Percentiles rank a stretch among this genome's conserved stretches.
These are phyloP conservation scores for Penstemon davidsonii DNA, from an alignment of 257 asterid genomes.

Conservation along the genomic window DNA sequence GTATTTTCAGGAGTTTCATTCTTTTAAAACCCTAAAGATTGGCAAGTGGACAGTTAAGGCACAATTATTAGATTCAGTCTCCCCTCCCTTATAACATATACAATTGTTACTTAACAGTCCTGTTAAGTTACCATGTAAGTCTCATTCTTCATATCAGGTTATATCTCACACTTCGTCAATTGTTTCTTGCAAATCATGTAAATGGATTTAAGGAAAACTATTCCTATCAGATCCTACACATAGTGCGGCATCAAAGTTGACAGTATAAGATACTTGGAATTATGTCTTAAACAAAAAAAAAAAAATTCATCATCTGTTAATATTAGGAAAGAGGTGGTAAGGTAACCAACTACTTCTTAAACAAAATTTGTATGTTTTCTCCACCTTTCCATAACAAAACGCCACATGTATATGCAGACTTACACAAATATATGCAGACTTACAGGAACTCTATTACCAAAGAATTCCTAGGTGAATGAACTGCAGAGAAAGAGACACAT, in stretches of 20 bases:
- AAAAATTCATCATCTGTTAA: neutral
- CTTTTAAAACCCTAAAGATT: neutral
- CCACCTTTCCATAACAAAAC: neutral
- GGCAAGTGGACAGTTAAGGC: conserved; percentile 6
- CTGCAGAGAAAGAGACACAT: neutral
- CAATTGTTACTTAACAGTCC: neutral
- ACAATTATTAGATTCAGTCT: neutral
- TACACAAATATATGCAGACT: neutral
- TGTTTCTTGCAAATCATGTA: neutral
- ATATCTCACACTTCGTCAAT: neutral
- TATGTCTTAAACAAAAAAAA: neutral
- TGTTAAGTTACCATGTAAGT: conserved; percentile 3
- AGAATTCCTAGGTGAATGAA: neutral
- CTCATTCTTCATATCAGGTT: conserved; percentile 1
- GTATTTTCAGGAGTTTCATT: neutral
- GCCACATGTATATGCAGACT: neutral
- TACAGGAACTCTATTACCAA: neutral
- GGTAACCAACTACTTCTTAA: neutral
- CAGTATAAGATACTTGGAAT: neutral
- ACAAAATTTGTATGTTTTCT: neutral
- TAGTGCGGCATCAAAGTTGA: neutral
- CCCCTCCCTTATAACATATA: too few species aligned
- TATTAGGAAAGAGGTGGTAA: neutral
- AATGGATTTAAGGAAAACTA: too few species aligned
- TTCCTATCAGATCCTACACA: neutral